Base-by-base conservation (phyloP, 225 moss, liverwort and hornwort genomes). In the Climacium dendroides region DNA sequence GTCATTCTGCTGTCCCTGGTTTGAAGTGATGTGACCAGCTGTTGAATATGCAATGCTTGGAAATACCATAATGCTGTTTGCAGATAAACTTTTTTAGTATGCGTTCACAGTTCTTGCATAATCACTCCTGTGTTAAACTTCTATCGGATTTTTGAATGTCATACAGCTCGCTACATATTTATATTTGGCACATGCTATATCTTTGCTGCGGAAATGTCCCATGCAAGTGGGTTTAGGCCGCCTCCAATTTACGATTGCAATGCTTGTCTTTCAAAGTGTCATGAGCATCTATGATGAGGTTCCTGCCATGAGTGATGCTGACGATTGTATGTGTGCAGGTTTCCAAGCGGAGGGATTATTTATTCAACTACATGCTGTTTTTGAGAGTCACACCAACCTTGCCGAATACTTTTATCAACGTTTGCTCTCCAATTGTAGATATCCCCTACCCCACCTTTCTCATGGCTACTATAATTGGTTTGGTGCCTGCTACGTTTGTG, bases 361-460 rank as follows among this genome's bases (percentile, higher is more conserved):
- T 98, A 64, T 92, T 98, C 81, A 97, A 98, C 81, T 98, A 98
- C 87, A 95, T 98, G 94, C 91, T 98, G 30, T 98, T 98, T 92
- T 92, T 97, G 74, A 95, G 98, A 86, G 93, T 98, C 59, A 97
- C 98, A 45, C 98, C 98, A 87, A 93, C 96, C 80, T 92, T 98
- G 89, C 98, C 98, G 62, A 98, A 98, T 82, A 98, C 98, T n/a
- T 93, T 98, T 84, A 95, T 98, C 86, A 98, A 98, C 81, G 92
- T 98, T 79, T 94, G 95, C 43, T 98, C 98, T 77, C 97, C 98
- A 54, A 97, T 98, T 89, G 98, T 98, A 75, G 96, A 92, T 88
- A 91, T 98, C 54, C 96, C 98, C 34, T 98, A 94, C 74, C 80
- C 70, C 55, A 98, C 89, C 43, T 98, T 98, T 83, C 87, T 98